These are phyloP conservation scores for Perilla frutescens DNA, from an alignment of 257 asterid species.

Conservation along the genomic window DNA sequence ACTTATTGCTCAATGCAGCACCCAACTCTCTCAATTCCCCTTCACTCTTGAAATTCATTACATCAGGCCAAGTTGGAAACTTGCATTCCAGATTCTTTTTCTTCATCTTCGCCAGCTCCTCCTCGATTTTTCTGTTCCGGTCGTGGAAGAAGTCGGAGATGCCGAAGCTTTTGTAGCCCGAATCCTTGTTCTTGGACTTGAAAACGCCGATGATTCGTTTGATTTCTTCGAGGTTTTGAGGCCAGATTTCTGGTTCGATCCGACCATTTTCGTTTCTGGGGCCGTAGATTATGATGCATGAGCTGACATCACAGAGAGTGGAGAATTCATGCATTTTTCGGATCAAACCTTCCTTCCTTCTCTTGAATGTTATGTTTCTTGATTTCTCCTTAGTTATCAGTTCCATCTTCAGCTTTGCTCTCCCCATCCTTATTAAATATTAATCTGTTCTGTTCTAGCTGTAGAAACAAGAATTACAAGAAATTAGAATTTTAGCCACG, in stretches of 20 bases:
- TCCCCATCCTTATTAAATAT: background rate
- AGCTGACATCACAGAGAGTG: slow-evolving; percentile 14
- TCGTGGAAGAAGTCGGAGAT: slow-evolving; percentile 7
- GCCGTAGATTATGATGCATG: slow-evolving; percentile 26
- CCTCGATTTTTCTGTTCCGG: background rate
- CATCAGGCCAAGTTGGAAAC: background rate
- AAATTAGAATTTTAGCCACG: too few relatives aligned
- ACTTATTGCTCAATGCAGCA: background rate
- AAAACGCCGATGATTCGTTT: background rate
- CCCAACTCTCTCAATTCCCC: background rate
- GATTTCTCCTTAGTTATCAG: slow-evolving; percentile 5
- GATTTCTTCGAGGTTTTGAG: slow-evolving; percentile 3
- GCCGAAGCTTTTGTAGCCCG: background rate
- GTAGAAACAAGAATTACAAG: too few relatives aligned
- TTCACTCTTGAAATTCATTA: background rate
- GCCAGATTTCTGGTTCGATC: slow-evolving; percentile 12
- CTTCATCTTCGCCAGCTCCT: background rate
- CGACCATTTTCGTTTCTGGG: background rate
- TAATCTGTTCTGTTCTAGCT: too few relatives aligned
- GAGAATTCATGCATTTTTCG: slow-evolving; percentile 24
- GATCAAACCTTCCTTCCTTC: slow-evolving; percentile 18
- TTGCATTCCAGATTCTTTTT: background rate
- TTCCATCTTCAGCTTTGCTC: slow-evolving; percentile 23
- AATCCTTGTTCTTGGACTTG: background rate
- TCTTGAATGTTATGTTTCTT: slow-evolving; percentile 18